Evolutionary conservation across 2,329 filamentous ascomycete genomes (phyloP).

Genomic region (Alternaria sp.): DNA sequence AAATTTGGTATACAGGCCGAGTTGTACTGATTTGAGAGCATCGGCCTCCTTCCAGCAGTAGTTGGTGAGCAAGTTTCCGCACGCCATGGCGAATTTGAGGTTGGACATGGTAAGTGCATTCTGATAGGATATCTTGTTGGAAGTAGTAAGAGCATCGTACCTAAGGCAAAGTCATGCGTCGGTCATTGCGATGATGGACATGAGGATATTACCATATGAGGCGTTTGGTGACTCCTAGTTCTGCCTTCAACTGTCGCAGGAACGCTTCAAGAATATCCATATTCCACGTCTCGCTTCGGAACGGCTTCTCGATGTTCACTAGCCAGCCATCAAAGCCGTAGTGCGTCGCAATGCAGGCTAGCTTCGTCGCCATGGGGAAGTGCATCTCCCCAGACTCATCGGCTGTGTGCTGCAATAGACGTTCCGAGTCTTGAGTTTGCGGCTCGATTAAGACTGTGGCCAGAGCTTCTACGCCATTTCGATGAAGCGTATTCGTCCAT

Average conservation of each 20-base stretch:
- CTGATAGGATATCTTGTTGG: constrained; percentile 56
- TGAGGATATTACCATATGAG: constrained; percentile 51
- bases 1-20: constrained; percentile 39
- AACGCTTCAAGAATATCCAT: constrained; percentile 47
- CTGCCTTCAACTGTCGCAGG: constrained; percentile 48
- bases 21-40: constrained; percentile 33
- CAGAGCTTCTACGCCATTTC: constrained; percentile 56
- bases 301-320: constrained; percentile 57
- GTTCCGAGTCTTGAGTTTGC: constrained; percentile 47
- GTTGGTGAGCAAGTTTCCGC: constrained; percentile 56
- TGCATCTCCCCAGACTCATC: constrained; percentile 20
- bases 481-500: constrained; percentile 59
- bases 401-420: constrained; percentile 32
- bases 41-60: constrained; percentile 54
- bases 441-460: constrained; percentile 58
- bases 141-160: constrained; percentile 58
- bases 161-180: constrained; percentile 30
- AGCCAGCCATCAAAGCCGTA: constrained; percentile 60
- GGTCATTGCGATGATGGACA: background rate
- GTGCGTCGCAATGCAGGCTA: constrained; percentile 52
- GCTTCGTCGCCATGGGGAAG: constrained; percentile 50
- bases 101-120: constrained; percentile 56
- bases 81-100: constrained; percentile 49
- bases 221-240: constrained; percentile 39
- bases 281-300: constrained; percentile 48